Evolutionary conservation across 371 early-diverging fungal genomes (phyloP).

Genomic region (Fennellomyces sp.): DNA sequence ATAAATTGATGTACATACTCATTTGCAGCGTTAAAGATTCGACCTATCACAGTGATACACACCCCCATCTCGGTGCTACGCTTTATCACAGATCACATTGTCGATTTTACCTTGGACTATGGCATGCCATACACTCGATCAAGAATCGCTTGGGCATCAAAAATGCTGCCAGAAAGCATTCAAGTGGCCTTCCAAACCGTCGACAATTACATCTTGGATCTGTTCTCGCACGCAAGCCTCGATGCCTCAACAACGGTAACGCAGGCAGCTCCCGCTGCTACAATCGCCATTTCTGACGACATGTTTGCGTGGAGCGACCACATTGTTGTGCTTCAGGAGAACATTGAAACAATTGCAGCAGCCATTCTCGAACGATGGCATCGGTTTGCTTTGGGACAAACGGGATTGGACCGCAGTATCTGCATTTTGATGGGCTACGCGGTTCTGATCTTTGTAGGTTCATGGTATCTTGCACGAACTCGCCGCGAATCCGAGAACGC

Average conservation of each 20-base stretch:
- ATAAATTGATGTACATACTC: not conserved
- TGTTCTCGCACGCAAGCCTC: not conserved
- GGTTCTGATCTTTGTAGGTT: slow-evolving; percentile 44
- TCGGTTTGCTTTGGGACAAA: slow-evolving; percentile 48
- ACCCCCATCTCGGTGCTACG: slow-evolving; percentile 52
- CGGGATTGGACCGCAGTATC: slow-evolving; percentile 45
- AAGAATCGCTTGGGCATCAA: not conserved
- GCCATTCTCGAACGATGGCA: slow-evolving; percentile 44
- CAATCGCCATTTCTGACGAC: not conserved
- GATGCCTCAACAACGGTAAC: not conserved
- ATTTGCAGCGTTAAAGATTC: slow-evolving; percentile 35
- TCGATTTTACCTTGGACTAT: slow-evolving; percentile 54
- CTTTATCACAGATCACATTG: slow-evolving; percentile 54
- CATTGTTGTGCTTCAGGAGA: slow-evolving; percentile 17
- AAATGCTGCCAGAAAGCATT: slow-evolving; percentile 16
- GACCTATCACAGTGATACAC: slow-evolving; percentile 47
- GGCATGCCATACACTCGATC: slow-evolving; percentile 30
- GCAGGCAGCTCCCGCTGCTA: not conserved
- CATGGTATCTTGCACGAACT: slow-evolving; percentile 53
- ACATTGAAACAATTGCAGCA: slow-evolving; percentile 17
- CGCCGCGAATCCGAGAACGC: slow-evolving; percentile 19
- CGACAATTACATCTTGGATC: not conserved
- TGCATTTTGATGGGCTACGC: slow-evolving; percentile 53
- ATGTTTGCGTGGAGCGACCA: slow-evolving; percentile 2
- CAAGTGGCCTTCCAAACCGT: slow-evolving; percentile 4